Evolutionary conservation across 2,329 filamentous ascomycete species (phyloP).

Genomic region (Hymenoscyphus linearis): DNA sequence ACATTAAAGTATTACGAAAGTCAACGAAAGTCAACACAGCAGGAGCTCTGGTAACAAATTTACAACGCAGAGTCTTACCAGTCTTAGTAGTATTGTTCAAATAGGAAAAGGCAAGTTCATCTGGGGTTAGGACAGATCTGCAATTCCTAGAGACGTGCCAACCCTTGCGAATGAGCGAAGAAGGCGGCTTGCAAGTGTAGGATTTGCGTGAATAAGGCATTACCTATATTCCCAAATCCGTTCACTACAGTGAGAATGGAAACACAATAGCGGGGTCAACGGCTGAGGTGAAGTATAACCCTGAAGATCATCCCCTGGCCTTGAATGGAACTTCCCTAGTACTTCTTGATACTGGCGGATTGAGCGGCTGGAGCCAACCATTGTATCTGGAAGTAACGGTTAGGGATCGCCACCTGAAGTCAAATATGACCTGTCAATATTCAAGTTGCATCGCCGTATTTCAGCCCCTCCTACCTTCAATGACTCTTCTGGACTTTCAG

Average conservation of each 20-base stretch:
- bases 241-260: not conserved
- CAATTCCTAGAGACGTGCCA: constrained; percentile 3
- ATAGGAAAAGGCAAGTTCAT: not conserved
- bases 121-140: not conserved
- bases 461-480: not conserved
- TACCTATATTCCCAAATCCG: not conserved
- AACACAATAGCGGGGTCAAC: not conserved
- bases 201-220: not conserved
- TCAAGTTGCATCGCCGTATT: not conserved
- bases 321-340: not conserved
- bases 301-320: not conserved
- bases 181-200: not conserved
- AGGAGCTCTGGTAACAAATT: not conserved
- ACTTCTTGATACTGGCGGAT: constrained; percentile 1
- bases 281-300: not conserved
- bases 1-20: not conserved
- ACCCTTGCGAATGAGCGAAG: not conserved
- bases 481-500: not conserved
- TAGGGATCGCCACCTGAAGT: constrained; percentile 1
- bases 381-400: not conserved
- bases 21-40: not conserved
- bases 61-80: not conserved
- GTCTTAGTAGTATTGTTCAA: not conserved
- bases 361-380: not conserved
- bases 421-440: constrained; percentile 7